Conservation (phyloP, 2,329 filamentous ascomycete genomes). For the Fusarium caatingaense region DNA sequence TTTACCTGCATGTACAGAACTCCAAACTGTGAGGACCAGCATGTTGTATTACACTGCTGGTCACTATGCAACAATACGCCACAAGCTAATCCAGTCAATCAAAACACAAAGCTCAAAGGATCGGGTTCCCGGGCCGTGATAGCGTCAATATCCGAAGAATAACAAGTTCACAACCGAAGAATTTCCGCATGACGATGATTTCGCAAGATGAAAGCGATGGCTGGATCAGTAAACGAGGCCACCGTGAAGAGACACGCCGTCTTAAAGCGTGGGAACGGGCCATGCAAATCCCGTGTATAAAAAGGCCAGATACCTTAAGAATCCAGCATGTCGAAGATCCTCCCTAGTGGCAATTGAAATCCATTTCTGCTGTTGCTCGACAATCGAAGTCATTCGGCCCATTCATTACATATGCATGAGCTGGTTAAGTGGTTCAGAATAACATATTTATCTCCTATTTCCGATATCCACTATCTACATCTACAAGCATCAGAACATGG, state of each 20-base stretch:
- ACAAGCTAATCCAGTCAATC: slow-evolving; percentile 8
- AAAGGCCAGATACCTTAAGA: slow-evolving; percentile 13
- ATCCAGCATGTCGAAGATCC: slow-evolving; percentile 7
- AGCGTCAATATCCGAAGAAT: slow-evolving; percentile 43
- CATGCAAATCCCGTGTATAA: slow-evolving; percentile 17
- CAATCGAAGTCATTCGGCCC: neutral
- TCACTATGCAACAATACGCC: slow-evolving; percentile 2
- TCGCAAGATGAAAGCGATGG: slow-evolving; percentile 16
- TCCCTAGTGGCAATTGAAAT: slow-evolving; percentile 5
- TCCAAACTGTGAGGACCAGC: neutral
- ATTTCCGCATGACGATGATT: slow-evolving; percentile 34
- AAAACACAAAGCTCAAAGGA: slow-evolving; percentile 4
- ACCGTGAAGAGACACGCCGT: slow-evolving; percentile 8
- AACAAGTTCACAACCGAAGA: slow-evolving; percentile 40
- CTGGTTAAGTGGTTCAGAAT: neutral
- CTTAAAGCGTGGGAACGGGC: slow-evolving; percentile 6
- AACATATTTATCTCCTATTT: slow-evolving; percentile 7
- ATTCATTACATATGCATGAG: neutral
- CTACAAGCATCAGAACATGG: slow-evolving; percentile 24
- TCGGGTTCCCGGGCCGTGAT: slow-evolving; percentile 41
- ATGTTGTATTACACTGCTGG: slow-evolving; percentile 3
- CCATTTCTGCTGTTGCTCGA: neutral
- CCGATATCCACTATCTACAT: neutral
- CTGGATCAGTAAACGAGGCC: slow-evolving; percentile 13
- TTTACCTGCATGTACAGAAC: neutral